A percentile compares a stretch with the other conserved stretches of the same genome.
Conservation (phyloP, 495 filamentous ascomycete genomes). For the Cercophora samala region DNA sequence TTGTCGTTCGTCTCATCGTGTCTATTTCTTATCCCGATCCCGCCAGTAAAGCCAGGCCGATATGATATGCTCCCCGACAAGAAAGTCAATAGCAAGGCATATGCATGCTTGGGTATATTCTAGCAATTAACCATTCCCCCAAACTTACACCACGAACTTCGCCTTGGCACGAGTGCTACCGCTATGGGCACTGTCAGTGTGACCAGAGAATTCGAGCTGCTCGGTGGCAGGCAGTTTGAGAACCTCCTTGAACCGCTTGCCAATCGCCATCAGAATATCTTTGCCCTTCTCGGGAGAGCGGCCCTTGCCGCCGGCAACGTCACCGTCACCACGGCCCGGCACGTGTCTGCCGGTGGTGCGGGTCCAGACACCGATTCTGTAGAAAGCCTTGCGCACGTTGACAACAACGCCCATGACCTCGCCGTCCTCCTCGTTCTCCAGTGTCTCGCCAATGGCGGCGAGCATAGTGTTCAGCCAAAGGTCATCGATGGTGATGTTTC, state of each 20-base stretch:
- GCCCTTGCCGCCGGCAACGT: slow-evolving; percentile 63
- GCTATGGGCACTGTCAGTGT: slow-evolving; percentile 87
- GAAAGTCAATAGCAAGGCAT: not conserved
- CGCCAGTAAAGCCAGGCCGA: not conserved
- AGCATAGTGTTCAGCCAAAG: slow-evolving; percentile 97
- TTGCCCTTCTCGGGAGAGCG: slow-evolving; percentile 73
- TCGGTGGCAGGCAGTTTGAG: slow-evolving; percentile 72
- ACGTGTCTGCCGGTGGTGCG: slow-evolving; percentile 82
- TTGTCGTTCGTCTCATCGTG: not conserved
- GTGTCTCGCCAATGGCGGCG: slow-evolving; percentile 93
- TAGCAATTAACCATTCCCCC: not conserved
- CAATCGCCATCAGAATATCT: slow-evolving; percentile 78
- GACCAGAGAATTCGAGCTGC: slow-evolving; percentile 87
- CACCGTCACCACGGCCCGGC: slow-evolving; percentile 67
- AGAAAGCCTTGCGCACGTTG: slow-evolving; percentile 98
- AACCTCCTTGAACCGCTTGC: slow-evolving; percentile 84
- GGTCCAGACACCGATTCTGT: slow-evolving; percentile 90
- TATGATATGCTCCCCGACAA: not conserved
- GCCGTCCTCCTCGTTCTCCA: slow-evolving; percentile 88
- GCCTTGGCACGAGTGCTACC: slow-evolving; percentile 94
- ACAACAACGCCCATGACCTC: slow-evolving; percentile 99
- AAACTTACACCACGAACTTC: slow-evolving; percentile 73
- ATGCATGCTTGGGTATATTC: not conserved
- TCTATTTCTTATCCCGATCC: not conserved
- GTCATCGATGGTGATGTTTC: slow-evolving; percentile 83